phyloP scores from a whole-genome alignment of 1,139 yeast species.

The Magnusiomyces tetraspermus region DNA sequence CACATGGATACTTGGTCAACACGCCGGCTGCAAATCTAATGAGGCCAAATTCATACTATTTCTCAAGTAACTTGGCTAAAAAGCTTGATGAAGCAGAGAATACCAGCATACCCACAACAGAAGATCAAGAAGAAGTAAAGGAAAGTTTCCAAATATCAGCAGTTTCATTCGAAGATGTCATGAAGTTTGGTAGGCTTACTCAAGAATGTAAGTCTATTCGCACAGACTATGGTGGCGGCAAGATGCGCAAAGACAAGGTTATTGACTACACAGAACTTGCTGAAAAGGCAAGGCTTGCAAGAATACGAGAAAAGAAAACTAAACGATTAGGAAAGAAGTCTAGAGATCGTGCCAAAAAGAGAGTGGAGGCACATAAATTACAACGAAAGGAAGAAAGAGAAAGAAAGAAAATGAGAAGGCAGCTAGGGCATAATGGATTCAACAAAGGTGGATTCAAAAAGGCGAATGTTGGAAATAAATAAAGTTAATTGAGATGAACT shows the following conservation, averaged over 20 bases:
- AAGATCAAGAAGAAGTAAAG: neutral
- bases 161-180: conserved; percentile 2
- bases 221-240: neutral
- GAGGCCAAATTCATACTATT: conserved; percentile 26
- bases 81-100: neutral
- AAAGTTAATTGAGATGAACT: too few species aligned
- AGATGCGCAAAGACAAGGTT: conserved; percentile 16
- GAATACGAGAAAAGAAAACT: conserved; percentile 14
- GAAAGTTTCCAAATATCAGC: neutral
- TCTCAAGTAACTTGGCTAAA: conserved; percentile 4
- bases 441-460: neutral
- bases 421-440: too few species aligned
- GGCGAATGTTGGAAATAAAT: neutral
- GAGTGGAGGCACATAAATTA: neutral
- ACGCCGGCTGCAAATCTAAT: neutral
- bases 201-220: neutral
- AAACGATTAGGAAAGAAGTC: conserved; percentile 30
- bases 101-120: neutral
- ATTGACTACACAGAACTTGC: conserved; percentile 24
- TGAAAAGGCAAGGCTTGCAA: conserved; percentile 17
- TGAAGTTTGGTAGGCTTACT: neutral
- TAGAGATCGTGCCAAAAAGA: conserved; percentile 17
- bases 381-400: neutral
- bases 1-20: neutral
- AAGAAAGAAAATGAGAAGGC: neutral